Percentiles rank a stretch among this genome's conserved stretches.
phyloP scores from a whole-genome alignment of 2,329 filamentous ascomycete genomes.

The Fulvia fulva region DNA sequence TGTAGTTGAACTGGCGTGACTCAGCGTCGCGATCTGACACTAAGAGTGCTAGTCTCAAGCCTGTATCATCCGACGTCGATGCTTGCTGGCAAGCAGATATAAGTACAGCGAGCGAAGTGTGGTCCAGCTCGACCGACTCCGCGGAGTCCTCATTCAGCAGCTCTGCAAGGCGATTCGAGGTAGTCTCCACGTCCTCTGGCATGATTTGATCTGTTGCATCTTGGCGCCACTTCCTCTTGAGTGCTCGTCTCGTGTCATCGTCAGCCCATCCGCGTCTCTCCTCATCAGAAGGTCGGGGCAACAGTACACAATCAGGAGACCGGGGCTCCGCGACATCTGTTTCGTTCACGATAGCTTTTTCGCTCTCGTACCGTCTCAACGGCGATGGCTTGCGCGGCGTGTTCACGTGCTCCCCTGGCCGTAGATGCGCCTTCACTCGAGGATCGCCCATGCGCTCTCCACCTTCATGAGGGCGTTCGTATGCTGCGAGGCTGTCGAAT shows the following conservation, averaged over 20 bases:
- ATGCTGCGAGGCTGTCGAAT: background rate
- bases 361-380: background rate
- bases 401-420: background rate
- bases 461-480: background rate
- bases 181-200: background rate
- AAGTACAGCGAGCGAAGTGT: background rate
- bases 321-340: background rate
- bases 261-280: background rate
- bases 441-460: background rate
- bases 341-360: background rate
- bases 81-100: background rate
- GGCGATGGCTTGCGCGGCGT: background rate
- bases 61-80: background rate
- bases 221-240: background rate
- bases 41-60: background rate
- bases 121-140: background rate
- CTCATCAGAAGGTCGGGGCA: background rate
- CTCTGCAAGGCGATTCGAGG: background rate
- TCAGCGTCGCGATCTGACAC: background rate
- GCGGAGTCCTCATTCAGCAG: background rate
- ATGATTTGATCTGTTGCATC: background rate
- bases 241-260: background rate
- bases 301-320: background rate
- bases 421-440: background rate
- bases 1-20: too few relatives aligned